Percentiles rank a stretch among this genome's conserved stretches.
These are phyloP conservation scores for Lepidium africanum DNA, from an alignment of 345 rosid genomes.

Conservation along the genomic window DNA sequence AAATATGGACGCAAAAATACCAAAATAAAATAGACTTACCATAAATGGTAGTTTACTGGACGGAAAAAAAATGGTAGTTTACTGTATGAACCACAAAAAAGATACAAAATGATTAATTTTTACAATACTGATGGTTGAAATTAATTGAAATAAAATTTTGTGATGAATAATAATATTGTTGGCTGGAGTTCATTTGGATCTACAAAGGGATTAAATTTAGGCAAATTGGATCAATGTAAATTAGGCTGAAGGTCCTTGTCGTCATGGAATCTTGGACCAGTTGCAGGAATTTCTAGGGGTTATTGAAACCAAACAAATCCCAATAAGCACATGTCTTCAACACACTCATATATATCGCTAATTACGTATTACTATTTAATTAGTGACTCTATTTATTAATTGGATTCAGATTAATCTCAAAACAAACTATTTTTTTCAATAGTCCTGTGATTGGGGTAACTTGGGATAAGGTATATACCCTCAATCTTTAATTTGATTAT, in stretches of 20 bases:
- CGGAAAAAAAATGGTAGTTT: neutral
- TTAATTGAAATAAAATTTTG: neutral
- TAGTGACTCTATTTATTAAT: too few relatives aligned
- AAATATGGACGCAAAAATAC: neutral
- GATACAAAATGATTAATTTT: neutral
- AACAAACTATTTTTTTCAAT: too few relatives aligned
- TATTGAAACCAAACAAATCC: constrained; percentile 30
- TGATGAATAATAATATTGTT: neutral
- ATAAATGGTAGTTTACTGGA: too few relatives aligned
- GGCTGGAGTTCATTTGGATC: constrained; percentile 27
- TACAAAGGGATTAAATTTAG: constrained; percentile 24
- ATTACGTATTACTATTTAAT: neutral
- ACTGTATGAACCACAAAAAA: neutral
- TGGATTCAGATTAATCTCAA: too few relatives aligned
- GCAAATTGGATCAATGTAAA: constrained; percentile 20
- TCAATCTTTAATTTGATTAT: too few relatives aligned
- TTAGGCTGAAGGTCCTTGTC: constrained; percentile 25
- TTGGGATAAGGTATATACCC: too few relatives aligned
- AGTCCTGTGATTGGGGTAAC: too few relatives aligned
- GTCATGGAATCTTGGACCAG: constrained; percentile 33
- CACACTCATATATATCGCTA: constrained; percentile 6
- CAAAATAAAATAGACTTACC: neutral
- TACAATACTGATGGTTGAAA: constrained; percentile 8
- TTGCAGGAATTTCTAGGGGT: constrained; percentile 25
- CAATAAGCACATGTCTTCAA: constrained; percentile 24